Base-by-base conservation (phyloP, 805 yeast genomes). In the Clavispora fructus region DNA sequence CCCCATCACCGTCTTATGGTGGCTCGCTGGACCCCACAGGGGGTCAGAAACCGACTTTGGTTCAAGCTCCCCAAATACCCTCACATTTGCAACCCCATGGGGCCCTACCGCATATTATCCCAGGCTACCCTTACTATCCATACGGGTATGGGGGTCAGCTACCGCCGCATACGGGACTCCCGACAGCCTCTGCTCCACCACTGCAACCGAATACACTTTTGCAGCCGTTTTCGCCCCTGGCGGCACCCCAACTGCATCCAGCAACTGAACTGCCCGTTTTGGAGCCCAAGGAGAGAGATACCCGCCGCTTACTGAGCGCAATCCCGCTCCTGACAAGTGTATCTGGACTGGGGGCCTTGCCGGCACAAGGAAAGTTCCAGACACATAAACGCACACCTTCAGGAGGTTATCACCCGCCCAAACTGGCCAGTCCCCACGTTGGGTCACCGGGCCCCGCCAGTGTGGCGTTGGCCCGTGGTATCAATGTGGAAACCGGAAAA, bases 401-500 rank as follows among this genome's bases (percentile, higher is more conserved):
- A 1, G 48, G 54, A 50, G 44, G 45, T 14, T 39, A 13, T 12
- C 48, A 19, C 39, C 40, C 23, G 35, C 37, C 23, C 19, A 29
- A 30, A 2, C 23, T 40, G 12, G 17, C 10, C 23, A 35, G 43
- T 37, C 37, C 43, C 11, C 45, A 38, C 11, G 57, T 10, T 28
- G 54, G 48, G 7, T 63, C 62, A 1, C 79, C 80, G 1, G 78
- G 80, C 1, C 77, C 79, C 4, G 78, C 78, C 0, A 70, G 69
- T 23, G 74, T 75, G 10, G 69, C 65, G 1, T 50, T 63, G n/a
- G 55, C 67, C 4, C 57, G 74, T 28, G 75, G 74, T 0, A 67
- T 65, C 40, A 65, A 64, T 48, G 56, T 61, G 27, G 62, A 60
- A 48, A 62, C 65, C 13, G 68, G 70, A 1, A 61, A 62, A 46